Evolutionary conservation across 1,284 basidiomycete species (phyloP).

Genomic region (Trichosporon sp.): DNA sequence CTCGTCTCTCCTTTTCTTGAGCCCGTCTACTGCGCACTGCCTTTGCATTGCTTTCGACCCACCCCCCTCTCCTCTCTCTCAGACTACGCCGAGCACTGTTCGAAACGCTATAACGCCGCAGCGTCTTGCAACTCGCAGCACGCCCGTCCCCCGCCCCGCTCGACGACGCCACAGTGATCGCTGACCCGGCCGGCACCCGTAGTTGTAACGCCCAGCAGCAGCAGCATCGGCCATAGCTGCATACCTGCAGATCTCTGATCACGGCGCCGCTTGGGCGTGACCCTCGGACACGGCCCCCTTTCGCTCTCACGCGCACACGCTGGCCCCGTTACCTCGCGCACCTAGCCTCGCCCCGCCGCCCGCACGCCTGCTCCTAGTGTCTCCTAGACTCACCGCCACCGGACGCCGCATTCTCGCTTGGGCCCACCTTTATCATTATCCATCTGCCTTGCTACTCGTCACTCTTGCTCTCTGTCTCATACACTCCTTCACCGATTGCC

Average conservation of each 20-base stretch:
- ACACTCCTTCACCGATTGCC: not conserved
- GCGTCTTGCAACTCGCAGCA: not conserved
- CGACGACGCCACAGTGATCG: not conserved
- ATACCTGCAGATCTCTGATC: not conserved
- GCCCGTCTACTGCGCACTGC: not conserved
- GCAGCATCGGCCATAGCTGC: not conserved
- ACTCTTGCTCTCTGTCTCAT: not conserved
- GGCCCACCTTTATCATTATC: not conserved
- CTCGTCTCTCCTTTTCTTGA: not conserved
- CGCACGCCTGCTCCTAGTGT: not conserved
- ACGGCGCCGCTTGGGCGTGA: not conserved
- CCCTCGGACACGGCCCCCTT: not conserved
- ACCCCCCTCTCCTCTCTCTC: not conserved
- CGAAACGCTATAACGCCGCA: not conserved
- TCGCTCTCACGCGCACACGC: not conserved
- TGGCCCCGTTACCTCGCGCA: not conserved
- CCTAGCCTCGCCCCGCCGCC: not conserved
- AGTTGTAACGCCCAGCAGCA: not conserved
- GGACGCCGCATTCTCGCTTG: constrained; percentile 2
- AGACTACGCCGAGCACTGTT: not conserved
- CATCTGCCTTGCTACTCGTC: not conserved
- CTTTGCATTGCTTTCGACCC: not conserved
- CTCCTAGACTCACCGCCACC: not conserved
- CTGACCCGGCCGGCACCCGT: not conserved
- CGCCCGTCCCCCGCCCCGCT: not conserved